Evolutionary conservation across 495 filamentous ascomycete genomes (phyloP).

Genomic region (Talaromyces borbonicus): DNA sequence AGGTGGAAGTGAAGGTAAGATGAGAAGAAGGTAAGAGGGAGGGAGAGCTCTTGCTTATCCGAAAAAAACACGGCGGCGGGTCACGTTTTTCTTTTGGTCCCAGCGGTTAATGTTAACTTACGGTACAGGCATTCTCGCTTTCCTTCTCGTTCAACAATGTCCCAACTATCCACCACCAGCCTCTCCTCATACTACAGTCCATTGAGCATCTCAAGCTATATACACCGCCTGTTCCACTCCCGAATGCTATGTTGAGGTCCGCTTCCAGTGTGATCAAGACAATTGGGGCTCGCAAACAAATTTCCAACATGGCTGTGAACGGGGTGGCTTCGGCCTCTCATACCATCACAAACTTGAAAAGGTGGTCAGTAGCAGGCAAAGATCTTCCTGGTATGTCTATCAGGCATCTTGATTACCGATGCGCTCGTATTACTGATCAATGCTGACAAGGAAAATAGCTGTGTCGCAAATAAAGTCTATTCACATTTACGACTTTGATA

Average conservation of each 20-base stretch:
- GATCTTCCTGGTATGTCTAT: conserved; percentile 52
- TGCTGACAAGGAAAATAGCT: conserved; percentile 23
- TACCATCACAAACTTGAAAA: conserved; percentile 62
- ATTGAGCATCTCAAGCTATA: no score
- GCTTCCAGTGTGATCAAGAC: conserved; percentile 29
- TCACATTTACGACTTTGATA: conserved; percentile 98
- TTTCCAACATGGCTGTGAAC: conserved; percentile 17
- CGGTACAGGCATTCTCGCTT: not conserved
- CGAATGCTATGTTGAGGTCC: conserved; percentile 21
- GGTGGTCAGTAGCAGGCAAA: conserved; percentile 71
- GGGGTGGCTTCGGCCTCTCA: conserved; percentile 15
- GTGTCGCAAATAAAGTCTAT: conserved; percentile 63
- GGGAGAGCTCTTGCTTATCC: not conserved
- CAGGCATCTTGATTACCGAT: not conserved
- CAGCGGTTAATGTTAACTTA: not conserved
- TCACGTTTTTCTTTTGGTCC: conserved; percentile 2
- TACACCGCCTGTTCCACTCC: not conserved
- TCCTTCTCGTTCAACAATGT: not conserved
- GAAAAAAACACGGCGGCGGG: not conserved
- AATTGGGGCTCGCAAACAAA: not conserved
- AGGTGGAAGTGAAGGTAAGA: not conserved
- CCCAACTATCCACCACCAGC: not conserved
- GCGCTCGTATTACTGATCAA: not conserved
- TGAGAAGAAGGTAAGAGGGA: not conserved
- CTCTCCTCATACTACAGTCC: no score